Conservation (phyloP, 2,329 filamentous ascomycete genomes). For the Pestalotiopsis sp. region DNA sequence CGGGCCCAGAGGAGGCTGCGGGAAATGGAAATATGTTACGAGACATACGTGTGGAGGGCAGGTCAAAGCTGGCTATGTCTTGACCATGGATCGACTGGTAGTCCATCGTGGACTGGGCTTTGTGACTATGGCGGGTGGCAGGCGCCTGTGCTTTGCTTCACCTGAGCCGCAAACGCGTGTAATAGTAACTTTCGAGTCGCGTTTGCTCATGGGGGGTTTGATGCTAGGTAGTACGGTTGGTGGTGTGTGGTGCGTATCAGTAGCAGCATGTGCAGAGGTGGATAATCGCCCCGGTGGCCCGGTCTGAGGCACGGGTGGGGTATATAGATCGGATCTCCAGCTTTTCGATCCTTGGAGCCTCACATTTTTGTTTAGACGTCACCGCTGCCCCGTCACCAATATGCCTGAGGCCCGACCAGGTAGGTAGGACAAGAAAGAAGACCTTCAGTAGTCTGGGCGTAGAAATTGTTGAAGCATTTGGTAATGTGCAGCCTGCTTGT, state of each 20-base stretch:
- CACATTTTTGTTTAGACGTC: neutral
- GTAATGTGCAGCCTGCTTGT: too few relatives aligned
- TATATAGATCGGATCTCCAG: neutral
- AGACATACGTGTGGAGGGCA: constrained; percentile 53
- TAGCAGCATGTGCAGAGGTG: neutral
- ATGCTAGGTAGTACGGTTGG: neutral
- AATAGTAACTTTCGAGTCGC: neutral
- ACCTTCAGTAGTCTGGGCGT: too few relatives aligned
- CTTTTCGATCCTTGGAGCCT: neutral
- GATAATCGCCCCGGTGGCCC: neutral
- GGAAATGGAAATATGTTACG: too few relatives aligned
- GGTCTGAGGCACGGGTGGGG: neutral
- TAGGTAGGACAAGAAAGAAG: too few relatives aligned
- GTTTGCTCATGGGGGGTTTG: neutral
- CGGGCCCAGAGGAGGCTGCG: constrained; percentile 16
- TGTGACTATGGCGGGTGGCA: neutral
- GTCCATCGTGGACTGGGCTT: constrained; percentile 45
- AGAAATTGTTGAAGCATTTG: too few relatives aligned
- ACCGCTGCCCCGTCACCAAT: neutral
- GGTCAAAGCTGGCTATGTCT: constrained; percentile 64
- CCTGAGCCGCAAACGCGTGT: neutral
- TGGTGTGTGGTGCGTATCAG: neutral
- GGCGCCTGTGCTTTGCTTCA: neutral
- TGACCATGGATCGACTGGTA: constrained; percentile 62
- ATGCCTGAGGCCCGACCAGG: neutral